Evolutionary conservation across 805 yeast species (phyloP).

Genomic region (Sugiyamaella smithiae): DNA sequence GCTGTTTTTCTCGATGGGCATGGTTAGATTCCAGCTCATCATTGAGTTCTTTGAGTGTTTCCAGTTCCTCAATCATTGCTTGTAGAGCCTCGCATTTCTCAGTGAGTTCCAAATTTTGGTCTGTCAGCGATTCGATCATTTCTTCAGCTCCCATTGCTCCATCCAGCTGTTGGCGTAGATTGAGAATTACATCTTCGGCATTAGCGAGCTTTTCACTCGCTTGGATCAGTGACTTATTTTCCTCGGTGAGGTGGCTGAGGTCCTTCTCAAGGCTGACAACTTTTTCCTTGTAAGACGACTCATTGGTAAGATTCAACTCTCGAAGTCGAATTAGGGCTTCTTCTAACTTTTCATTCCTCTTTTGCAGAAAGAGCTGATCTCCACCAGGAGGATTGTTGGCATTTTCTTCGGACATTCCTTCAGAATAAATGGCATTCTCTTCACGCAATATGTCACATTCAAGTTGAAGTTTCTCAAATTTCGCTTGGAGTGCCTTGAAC

Average conservation of each 20-base stretch:
- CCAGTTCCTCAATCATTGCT: constrained; percentile 47
- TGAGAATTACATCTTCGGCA: constrained; percentile 22
- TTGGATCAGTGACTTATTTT: constrained; percentile 11
- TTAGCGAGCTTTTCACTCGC: constrained; percentile 16
- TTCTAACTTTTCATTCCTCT: constrained; percentile 43
- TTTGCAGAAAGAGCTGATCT: constrained; percentile 19
- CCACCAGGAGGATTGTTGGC: not conserved
- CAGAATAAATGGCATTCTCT: constrained; percentile 22
- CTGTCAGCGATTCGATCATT: constrained; percentile 38
- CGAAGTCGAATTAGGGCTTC: constrained; percentile 41
- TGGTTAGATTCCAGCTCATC: constrained; percentile 50
- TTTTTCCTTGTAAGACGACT: constrained; percentile 20
- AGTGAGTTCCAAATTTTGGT: constrained; percentile 38
- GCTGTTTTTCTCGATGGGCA: constrained; percentile 41
- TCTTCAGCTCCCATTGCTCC: constrained; percentile 36
- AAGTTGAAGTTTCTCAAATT: constrained; percentile 24
- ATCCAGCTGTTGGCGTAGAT: constrained; percentile 32
- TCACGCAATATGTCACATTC: constrained; percentile 31
- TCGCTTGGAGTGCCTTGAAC: constrained; percentile 20
- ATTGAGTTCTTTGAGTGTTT: constrained; percentile 51
- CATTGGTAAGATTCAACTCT: constrained; percentile 26
- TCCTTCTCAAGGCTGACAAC: constrained; percentile 22
- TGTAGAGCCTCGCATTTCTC: constrained; percentile 39
- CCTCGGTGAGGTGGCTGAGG: constrained; percentile 15
- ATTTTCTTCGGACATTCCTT: not conserved